Evolutionary conservation across 352 stramenopile genomes (phyloP), one percentile per base, ranked within the genome.

Genomic region (Phytopythium mirpurense): DNA sequence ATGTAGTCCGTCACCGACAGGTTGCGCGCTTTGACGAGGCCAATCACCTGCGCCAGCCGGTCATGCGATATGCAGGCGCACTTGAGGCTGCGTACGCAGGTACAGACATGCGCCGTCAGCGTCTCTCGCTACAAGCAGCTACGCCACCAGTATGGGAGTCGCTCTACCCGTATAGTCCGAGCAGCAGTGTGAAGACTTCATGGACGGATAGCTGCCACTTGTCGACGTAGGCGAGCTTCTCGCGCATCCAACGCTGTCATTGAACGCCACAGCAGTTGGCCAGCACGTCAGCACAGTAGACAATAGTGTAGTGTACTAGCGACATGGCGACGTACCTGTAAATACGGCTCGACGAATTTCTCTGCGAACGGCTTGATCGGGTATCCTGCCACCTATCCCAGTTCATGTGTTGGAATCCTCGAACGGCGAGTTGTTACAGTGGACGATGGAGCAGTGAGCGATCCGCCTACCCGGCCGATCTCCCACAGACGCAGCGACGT

Each of bases 311-410:
- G n/a, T n/a, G n/a, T n/a, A 12, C 38, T 5, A 24, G 10, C 5
- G 5, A 1, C 18, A 8, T 36, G 9, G 8, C 21, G 31, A 19
- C 19, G 0, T 44, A 84, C 73, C 67, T 82, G 73, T n/a, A 88
- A 60, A 52, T 84, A 83, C 23, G 77, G 73, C 53, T 92, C 82
- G 19, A 86, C 74, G 62, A 83, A 85, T 47, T 85, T 85, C 18
- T 74, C 68, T n/a, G 82, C 78, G 56, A 92, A 92, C 5, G 82
- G 82, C 36, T 84, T 87, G 42, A 92, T 87, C 12, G 82, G 82
- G 31, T 92, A 92, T 2, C 82, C 79, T 40, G 82, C 73, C 44
- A 90, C 83, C 65, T 92, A 36, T 16, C 31, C 51, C 34, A 16
- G 32, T 15, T 36, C 32, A 36, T 15, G 32, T 10, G 32, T n/a